Evolutionary conservation across 1,139 yeast genomes (phyloP), one percentile per base, ranked within the genome.

Genomic region (Suhomyces coccinellae): DNA sequence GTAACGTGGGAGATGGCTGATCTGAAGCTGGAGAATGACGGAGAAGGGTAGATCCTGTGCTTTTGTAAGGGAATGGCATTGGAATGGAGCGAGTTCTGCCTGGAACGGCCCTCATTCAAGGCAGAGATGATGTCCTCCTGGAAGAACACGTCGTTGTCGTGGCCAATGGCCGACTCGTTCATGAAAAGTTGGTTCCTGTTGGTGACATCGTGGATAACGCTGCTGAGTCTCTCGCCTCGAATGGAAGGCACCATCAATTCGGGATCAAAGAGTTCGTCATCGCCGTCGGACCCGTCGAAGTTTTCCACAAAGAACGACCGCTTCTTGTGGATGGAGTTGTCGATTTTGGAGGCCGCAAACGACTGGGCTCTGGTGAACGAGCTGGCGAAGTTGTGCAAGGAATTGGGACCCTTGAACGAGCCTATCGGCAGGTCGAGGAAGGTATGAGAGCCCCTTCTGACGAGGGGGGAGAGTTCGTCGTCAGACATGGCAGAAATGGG

Each of bases 211-310:
- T 69, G 67, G 30, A 72, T 58, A 5, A 83, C 83, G 1, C 79
- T 69, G 14, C 90, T 83, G 40, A 85, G 67, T 38, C 87, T 69
- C 52, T 83, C 79, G 22, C 95, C 95, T 44, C 79, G 62, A 22
- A 71, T 59, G 7, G 87, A 73, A 1, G 91, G 91, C 1, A 83
- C 80, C 73, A 85, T 67, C n/a, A 87, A 76, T 35, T 78, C 82
- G 0, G 88, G 88, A 57, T 85, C 91, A 52, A 79, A 80, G n/a
- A 81, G 64, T 58, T 83, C 89, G 54, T 83, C 88, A 27, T 69
- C 76, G 31, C 48, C 51, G 20, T 58, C 67, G 20, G 49, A 56
- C 14, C 52, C 59, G 26, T 49, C 53, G 5, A 45, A 50, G 13
- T 51, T 55, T 13, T 47, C 52, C 12, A 57, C 58, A 47, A 74